phyloP scores from a whole-genome alignment of 805 yeast genomes.

The Myxozyma melibiosi region DNA sequence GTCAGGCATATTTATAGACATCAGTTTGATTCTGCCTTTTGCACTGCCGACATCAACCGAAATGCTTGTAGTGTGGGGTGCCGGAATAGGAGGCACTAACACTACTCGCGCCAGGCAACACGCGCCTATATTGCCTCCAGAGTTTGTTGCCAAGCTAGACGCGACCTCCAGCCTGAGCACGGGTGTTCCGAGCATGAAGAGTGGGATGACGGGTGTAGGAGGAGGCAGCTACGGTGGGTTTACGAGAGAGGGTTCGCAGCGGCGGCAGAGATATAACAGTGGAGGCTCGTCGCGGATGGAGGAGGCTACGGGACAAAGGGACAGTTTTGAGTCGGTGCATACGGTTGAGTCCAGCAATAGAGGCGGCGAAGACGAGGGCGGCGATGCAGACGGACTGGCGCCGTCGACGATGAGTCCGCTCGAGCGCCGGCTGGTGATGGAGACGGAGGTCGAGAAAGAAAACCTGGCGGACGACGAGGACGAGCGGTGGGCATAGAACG shows the following conservation, averaged over 20 bases:
- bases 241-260: constrained; percentile 1
- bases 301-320: neutral
- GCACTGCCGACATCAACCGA: constrained; percentile 75
- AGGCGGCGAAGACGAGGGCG: neutral
- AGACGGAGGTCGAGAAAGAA: constrained; percentile 3
- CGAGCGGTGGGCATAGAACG: neutral
- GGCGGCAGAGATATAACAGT: constrained; percentile 4
- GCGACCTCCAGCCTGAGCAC: constrained; percentile 40
- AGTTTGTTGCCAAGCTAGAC: constrained; percentile 70
- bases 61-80: constrained; percentile 72
- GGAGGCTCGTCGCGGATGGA: constrained; percentile 6
- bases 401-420: constrained; percentile 12
- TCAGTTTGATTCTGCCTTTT: constrained; percentile 48
- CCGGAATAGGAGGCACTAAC: constrained; percentile 67
- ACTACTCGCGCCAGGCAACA: constrained; percentile 52
- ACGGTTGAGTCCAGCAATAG: neutral
- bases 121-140: constrained; percentile 74
- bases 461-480: constrained; percentile 4
- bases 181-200: constrained; percentile 27
- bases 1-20: constrained; percentile 40
- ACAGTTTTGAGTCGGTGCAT: constrained; percentile 1
- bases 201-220: constrained; percentile 22
- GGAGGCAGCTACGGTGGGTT: constrained; percentile 6
- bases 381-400: neutral
- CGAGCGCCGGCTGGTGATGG: constrained; percentile 18